These are phyloP conservation scores for Candida adriatica DNA, from an alignment of 805 yeast genomes.

Conservation along the genomic window DNA sequence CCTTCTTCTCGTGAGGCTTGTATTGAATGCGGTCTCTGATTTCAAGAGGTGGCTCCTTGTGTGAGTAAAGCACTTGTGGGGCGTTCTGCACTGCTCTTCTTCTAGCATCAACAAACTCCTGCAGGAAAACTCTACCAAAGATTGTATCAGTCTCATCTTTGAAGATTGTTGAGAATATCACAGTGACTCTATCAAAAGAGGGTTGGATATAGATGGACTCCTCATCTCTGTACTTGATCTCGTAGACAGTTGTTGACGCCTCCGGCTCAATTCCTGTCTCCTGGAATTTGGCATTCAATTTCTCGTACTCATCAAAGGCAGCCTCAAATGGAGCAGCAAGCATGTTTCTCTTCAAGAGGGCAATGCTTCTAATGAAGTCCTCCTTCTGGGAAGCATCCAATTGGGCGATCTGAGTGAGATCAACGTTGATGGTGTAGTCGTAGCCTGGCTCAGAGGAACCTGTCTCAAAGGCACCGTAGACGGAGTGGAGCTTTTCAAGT, in stretches of 20 bases:
- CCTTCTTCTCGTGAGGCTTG: slow-evolving; percentile 37
- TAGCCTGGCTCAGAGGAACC: slow-evolving; percentile 61
- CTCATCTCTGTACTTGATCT: slow-evolving; percentile 81
- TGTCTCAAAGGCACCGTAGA: slow-evolving; percentile 40
- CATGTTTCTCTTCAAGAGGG: slow-evolving; percentile 76
- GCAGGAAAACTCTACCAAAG: slow-evolving; percentile 82
- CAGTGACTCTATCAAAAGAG: slow-evolving; percentile 93
- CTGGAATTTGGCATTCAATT: slow-evolving; percentile 32
- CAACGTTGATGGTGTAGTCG: slow-evolving; percentile 69
- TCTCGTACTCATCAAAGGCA: slow-evolving; percentile 77
- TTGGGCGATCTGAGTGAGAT: slow-evolving; percentile 37
- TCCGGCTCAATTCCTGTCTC: slow-evolving; percentile 25
- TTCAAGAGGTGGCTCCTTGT: slow-evolving; percentile 90
- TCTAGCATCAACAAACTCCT: slow-evolving; percentile 94
- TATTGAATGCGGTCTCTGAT: slow-evolving; percentile 39
- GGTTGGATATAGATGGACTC: slow-evolving; percentile 90
- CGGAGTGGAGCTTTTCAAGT: slow-evolving; percentile 40
- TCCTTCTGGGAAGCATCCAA: slow-evolving; percentile 40
- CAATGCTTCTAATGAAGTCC: slow-evolving; percentile 53
- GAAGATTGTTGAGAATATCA: slow-evolving; percentile 88
- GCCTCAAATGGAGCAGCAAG: slow-evolving; percentile 89
- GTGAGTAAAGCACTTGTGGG: slow-evolving; percentile 93
- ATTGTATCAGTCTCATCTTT: slow-evolving; percentile 95
- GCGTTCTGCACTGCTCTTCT: slow-evolving; percentile 94
- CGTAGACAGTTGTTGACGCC: slow-evolving; percentile 17